A percentile compares a stretch with the other conserved stretches of the same genome.
These are phyloP conservation scores for Beverwykella pulmonaria DNA, from an alignment of 495 filamentous ascomycete species.

Conservation along the genomic window DNA sequence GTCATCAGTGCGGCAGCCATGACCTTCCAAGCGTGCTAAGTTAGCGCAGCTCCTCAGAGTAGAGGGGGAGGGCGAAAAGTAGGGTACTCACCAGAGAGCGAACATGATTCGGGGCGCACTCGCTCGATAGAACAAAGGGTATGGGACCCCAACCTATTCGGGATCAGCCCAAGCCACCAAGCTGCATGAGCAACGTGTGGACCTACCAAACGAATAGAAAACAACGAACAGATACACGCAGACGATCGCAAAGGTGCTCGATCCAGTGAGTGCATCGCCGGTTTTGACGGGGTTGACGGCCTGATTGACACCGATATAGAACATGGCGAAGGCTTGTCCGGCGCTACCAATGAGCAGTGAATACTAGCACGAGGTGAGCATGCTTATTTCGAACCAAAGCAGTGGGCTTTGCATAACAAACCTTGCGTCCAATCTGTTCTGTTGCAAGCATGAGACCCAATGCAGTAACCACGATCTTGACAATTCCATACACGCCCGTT, in stretches of 20 bases:
- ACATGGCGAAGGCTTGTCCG: slow-evolving; percentile 39
- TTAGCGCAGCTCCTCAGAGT: slow-evolving; percentile 20
- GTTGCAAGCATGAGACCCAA: slow-evolving; percentile 38
- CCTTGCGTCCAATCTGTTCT: slow-evolving; percentile 39
- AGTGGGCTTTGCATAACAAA: slow-evolving; percentile 6
- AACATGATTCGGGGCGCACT: slow-evolving; percentile 37
- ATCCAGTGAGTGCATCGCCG: slow-evolving; percentile 37
- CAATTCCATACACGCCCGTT: slow-evolving; percentile 39
- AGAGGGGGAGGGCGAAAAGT: slow-evolving; percentile 1
- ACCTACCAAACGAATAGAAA: slow-evolving; percentile 68
- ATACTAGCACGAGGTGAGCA: slow-evolving; percentile 35
- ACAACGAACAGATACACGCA: slow-evolving; percentile 75
- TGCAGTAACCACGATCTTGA: slow-evolving; percentile 34
- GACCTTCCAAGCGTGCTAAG: no score
- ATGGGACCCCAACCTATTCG: slow-evolving; percentile 67
- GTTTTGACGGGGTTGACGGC: slow-evolving; percentile 30
- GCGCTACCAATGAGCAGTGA: slow-evolving; percentile 26
- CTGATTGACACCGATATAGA: slow-evolving; percentile 35
- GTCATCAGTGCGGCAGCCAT: slow-evolving; percentile 67
- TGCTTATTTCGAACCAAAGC: slow-evolving; percentile 22
- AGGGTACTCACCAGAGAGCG: background rate
- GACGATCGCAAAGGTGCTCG: slow-evolving; percentile 30
- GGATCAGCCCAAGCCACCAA: background rate
- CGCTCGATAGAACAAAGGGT: slow-evolving; percentile 52
- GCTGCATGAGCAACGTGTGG: background rate